phyloP scores from a whole-genome alignment of 805 yeast species.

The Wickerhamiella hasegawae region DNA sequence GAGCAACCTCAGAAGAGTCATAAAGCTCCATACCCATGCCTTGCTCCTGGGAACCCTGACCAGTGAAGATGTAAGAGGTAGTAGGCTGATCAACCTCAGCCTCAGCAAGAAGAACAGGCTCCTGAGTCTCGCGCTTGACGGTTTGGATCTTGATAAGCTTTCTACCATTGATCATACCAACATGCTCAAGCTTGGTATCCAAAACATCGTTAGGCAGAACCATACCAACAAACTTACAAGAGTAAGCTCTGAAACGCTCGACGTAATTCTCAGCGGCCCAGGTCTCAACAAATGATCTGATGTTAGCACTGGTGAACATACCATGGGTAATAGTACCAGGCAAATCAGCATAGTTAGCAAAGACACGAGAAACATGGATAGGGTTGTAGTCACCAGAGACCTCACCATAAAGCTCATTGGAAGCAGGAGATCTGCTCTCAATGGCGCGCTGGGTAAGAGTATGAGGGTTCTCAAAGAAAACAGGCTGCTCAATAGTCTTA shows the following conservation, averaged over 20 bases:
- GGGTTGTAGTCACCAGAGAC: conserved; percentile 99
- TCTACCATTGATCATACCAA: conserved; percentile 99
- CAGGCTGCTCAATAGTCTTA: conserved; percentile 83
- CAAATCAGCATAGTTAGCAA: conserved; percentile 79
- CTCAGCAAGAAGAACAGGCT: conserved; percentile 72
- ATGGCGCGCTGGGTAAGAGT: conserved; percentile 47
- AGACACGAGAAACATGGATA: conserved; percentile 90
- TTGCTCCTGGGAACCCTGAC: conserved; percentile 99
- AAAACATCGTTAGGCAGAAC: conserved; percentile 89
- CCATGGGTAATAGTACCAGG: conserved; percentile 99
- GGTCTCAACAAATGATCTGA: conserved; percentile 87
- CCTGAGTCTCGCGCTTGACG: conserved; percentile 63
- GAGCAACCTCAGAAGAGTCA: conserved; percentile 78
- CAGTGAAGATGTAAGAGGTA: conserved; percentile 93
- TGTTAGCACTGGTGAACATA: conserved; percentile 94
- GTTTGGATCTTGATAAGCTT: conserved; percentile 90
- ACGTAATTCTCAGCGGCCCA: conserved; percentile 98
- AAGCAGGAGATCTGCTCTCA: conserved; percentile 63
- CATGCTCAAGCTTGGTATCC: conserved; percentile 77
- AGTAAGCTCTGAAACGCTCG: conserved; percentile 87
- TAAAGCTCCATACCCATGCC: conserved; percentile 99
- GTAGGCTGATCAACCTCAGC: conserved; percentile 98
- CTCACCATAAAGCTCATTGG: conserved; percentile 91
- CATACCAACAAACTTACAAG: conserved; percentile 87
- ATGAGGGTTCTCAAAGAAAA: conserved; percentile 75